Evolutionary conservation across 2,329 filamentous ascomycete genomes (phyloP), one percentile per base, ranked within the genome.

Genomic region (Talaromyces verruculosus): DNA sequence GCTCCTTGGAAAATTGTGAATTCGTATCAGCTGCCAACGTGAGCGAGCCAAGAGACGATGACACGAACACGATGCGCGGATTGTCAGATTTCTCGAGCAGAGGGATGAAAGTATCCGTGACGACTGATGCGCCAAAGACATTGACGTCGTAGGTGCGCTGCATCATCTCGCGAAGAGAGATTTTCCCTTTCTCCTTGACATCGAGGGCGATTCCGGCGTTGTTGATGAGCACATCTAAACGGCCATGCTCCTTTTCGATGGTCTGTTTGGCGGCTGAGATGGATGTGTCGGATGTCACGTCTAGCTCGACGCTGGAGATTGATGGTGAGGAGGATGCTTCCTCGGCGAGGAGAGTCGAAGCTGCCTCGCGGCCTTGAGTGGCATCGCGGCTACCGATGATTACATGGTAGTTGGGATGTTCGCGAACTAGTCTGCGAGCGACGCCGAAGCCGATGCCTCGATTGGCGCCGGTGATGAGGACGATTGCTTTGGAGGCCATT

Each of bases 31-130:
- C 58, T 0, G 72, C 69, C 2, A 65, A 22, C 2, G 65, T 65
- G 19, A 76, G 60, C 4, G 68, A 71, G 1, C 72, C 74, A 1
- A 73, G 65, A 37, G 67, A 66, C 13, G 72, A 74, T 17, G 70
- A 71, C 8, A 73, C 69, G 49, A 74, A 74, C n/a, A 76, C 67
- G 25, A 76, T 69, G 0, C 69, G 69, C 6, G 72, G 69, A 8
- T 67, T 67, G 2, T 25, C 30, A 0, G 73, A 66, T 57, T 72
- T 72, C n/a, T 68, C 66, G 1, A 78, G 70, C 2, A 72, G 63
- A 5, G 71, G 72, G 7, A 68, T 61, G 43, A 75, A 71, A 1
- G 70, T 70, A 7, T 77, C 72, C 3, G 73, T 74, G 2, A 71
- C 64, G 35, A 69, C 65, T 0, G 71, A 69, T 1, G 73, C 72